Base-by-base conservation (phyloP, 768 basidiomycete species). In the Clitopilus hobsonii region DNA sequence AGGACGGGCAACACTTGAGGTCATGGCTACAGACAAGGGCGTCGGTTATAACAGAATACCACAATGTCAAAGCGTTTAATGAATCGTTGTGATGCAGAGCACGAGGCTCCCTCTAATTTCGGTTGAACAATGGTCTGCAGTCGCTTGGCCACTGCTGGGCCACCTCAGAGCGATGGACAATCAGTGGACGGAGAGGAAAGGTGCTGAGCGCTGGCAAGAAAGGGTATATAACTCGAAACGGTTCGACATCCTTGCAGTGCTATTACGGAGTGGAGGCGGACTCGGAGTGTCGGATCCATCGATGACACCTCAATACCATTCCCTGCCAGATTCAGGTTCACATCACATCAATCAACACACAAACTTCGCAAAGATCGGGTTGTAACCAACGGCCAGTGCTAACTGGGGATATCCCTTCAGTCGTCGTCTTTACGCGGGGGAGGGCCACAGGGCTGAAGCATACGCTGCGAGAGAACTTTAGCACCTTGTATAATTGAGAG, bases 391-490 rank as follows among this genome's bases (percentile, higher is more conserved):
- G 29, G n/a, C n/a, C n/a, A n/a, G n/a, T n/a, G 22, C 41, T 20
- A 45, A 45, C 22, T 45, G 41, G 41, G 22, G 41, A 10, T 45
- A 45, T 20, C 41, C 22, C 27, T 54, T 66, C 65, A 86, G 65
- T 89, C 87, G 27, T 96, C 94, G 55, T 94, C 91, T 71, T 95
- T 95, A 38, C 80, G 81, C 5, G 93, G 93, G 20, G 93, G 93
- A 27, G 91, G 92, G 0, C 94, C 94, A 64, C 94, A 96, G 16
- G 94, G 94, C 67, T 95, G 93, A 16, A 97, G 80, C 93, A 95
- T 95, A 53, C 88, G 82, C 94, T 96, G 65, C 38, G 59, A 50
- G 27, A 49, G 53, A 50, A 49, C 51, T 36, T 55, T 53, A 24
- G 26, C 36, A 53, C 49, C 55, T 52, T 50, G 48, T 27, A 20